phyloP scores from a whole-genome alignment of 176 grass and related monocot species.

The Hordeum marinum region DNA sequence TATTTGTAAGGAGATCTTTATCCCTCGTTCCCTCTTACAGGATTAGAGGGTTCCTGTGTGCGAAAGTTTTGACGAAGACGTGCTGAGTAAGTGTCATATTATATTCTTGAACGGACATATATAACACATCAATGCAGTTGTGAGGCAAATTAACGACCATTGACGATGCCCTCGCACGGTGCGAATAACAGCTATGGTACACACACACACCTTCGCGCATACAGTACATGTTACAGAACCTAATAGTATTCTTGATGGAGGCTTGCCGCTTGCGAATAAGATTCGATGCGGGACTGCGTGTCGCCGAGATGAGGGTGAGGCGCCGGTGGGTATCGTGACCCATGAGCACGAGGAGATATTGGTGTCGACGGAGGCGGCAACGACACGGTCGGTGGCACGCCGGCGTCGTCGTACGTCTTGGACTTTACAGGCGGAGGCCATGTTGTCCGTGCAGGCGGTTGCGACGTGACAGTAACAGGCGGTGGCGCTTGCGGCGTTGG shows the following conservation, averaged over 20 bases:
- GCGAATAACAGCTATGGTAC: not conserved
- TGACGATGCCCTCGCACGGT: not conserved
- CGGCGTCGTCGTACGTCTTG: not conserved
- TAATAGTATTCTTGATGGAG: slow-evolving; percentile 15
- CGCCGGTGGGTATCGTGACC: not conserved
- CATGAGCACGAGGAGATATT: not conserved
- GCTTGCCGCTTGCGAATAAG: slow-evolving; percentile 1
- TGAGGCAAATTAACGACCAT: no score
- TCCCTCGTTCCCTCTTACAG: no score
- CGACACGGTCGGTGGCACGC: not conserved
- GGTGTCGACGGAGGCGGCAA: not conserved
- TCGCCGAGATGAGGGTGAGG: not conserved
- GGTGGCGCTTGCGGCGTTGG: not conserved
- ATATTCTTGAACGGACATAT: no score
- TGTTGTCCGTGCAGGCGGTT: not conserved
- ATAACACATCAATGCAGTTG: no score
- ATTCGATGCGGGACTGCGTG: not conserved
- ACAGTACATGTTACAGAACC: not conserved
- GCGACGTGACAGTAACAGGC: not conserved
- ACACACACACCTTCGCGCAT: not conserved
- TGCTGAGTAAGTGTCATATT: no score
- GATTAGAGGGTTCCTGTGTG: no score
- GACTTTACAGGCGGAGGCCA: not conserved
- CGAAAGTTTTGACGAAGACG: no score
- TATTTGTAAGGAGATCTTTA: no score